phyloP scores from a whole-genome alignment of 345 rosid genomes.

The Pelargonium nanum region DNA sequence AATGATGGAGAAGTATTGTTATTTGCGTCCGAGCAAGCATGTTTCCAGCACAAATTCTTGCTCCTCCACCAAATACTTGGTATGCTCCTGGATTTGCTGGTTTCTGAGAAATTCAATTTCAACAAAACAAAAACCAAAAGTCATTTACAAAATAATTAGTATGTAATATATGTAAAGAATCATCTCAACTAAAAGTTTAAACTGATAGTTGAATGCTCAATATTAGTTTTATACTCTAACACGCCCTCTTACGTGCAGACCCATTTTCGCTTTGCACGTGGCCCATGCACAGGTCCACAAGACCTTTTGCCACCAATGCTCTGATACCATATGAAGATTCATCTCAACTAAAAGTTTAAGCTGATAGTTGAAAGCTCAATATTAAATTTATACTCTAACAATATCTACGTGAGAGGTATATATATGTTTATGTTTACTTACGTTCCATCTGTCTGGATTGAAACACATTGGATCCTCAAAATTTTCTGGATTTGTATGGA shows the following conservation, averaged over 20 bases:
- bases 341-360: no score
- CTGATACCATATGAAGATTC: neutral
- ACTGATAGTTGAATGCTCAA: no score
- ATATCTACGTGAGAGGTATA: neutral
- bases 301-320: no score
- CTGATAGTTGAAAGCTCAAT: no score
- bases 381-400: no score
- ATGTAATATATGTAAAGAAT: no score
- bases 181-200: no score
- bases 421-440: constrained; percentile 6
- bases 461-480: constrained; percentile 27
- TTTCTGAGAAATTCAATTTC: constrained; percentile 11
- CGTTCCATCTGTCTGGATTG: constrained; percentile 35
- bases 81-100: constrained; percentile 19
- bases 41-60: constrained; percentile 33
- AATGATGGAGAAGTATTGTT: constrained; percentile 31
- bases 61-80: constrained; percentile 30
- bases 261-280: no score
- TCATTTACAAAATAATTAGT: no score
- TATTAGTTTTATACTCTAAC: no score
- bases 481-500: constrained; percentile 18
- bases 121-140: neutral
- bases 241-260: no score
- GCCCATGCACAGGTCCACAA: no score
- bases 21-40: constrained; percentile 32